Evolutionary conservation across 1,139 yeast species (phyloP).

Genomic region (Chernovozyma aurita): DNA sequence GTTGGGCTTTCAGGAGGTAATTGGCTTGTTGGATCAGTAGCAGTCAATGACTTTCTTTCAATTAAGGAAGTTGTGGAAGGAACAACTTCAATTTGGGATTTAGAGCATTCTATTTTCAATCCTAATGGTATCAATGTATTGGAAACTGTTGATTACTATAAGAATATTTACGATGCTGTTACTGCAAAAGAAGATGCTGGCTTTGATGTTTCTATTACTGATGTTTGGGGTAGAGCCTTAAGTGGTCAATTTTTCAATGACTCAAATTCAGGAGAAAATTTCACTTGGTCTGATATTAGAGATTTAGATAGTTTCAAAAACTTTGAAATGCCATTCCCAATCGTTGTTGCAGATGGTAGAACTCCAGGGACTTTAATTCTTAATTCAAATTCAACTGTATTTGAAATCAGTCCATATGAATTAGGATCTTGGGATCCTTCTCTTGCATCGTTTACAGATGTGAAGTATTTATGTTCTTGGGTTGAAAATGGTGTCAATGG

Average conservation of each 20-base stretch:
- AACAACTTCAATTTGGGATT: slow-evolving; percentile 31
- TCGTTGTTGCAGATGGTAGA: slow-evolving; percentile 38
- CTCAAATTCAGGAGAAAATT: slow-evolving; percentile 23
- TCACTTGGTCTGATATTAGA: slow-evolving; percentile 37
- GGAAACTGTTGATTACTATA: slow-evolving; percentile 31
- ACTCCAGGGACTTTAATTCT: slow-evolving; percentile 30
- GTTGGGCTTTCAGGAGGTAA: slow-evolving; percentile 42
- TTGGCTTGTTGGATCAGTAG: slow-evolving; percentile 40
- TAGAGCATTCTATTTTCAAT: slow-evolving; percentile 37
- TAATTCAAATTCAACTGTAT: slow-evolving; percentile 36
- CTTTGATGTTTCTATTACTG: slow-evolving; percentile 36
- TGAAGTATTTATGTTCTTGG: slow-evolving; percentile 32
- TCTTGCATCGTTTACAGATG: slow-evolving; percentile 25
- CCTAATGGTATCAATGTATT: slow-evolving; percentile 34
- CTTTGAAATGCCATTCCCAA: slow-evolving; percentile 40
- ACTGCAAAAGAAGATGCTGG: slow-evolving; percentile 33
- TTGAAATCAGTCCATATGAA: slow-evolving; percentile 40
- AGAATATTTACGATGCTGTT: slow-evolving; percentile 23
- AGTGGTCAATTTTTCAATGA: slow-evolving; percentile 31
- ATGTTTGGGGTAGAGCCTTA: slow-evolving; percentile 43
- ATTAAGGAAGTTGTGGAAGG: slow-evolving; percentile 29
- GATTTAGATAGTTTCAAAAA: slow-evolving; percentile 23
- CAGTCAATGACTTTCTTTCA: slow-evolving; percentile 35
- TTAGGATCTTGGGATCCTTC: slow-evolving; percentile 46
- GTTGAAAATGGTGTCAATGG: slow-evolving; percentile 23